These are phyloP conservation scores for Leptographium lundbergii DNA, from an alignment of 2,329 filamentous ascomycete species.

Conservation along the genomic window DNA sequence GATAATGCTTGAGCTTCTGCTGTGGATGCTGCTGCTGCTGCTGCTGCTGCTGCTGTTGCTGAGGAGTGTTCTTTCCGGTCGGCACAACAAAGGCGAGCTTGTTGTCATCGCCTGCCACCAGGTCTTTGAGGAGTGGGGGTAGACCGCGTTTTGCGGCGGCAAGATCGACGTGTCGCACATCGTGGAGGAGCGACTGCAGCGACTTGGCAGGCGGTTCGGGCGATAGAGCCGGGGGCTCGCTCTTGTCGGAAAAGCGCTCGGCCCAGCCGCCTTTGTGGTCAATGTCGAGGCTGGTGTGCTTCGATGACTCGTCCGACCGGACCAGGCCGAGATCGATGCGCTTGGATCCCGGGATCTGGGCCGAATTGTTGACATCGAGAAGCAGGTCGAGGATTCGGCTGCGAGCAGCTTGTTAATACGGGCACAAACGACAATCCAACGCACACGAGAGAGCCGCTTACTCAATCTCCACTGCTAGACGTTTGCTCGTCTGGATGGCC, in stretches of 20 bases:
- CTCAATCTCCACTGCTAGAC: conserved; percentile 88
- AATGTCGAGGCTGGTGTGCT: conserved; percentile 61
- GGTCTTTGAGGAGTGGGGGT: conserved; percentile 40
- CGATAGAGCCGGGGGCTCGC: conserved; percentile 71
- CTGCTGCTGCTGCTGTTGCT: background rate
- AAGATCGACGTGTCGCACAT: conserved; percentile 39
- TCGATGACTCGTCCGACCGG: conserved; percentile 27
- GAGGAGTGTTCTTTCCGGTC: conserved; percentile 20
- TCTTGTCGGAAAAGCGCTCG: conserved; percentile 61
- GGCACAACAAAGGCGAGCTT: conserved; percentile 11
- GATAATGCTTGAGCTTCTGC: conserved; percentile 21
- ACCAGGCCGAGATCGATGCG: conserved; percentile 56
- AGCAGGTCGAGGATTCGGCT: conserved; percentile 84
- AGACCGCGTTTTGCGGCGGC: conserved; percentile 48
- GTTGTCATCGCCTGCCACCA: conserved; percentile 26
- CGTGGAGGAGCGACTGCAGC: conserved; percentile 35
- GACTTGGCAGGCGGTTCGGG: conserved; percentile 34
- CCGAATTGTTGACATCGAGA: conserved; percentile 75
- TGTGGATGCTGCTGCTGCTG: conserved; percentile 16
- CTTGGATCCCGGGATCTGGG: conserved; percentile 62
- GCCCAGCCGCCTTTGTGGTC: conserved; percentile 49
- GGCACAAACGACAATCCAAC: background rate
- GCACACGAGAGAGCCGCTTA: conserved; percentile 30
- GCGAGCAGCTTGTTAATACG: conserved; percentile 7
- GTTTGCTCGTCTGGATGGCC: conserved; percentile 66